Percentiles rank a stretch among this genome's conserved stretches.
Evolutionary conservation across 106 monocot species (phyloP).

Genomic region (Dioscorea alata): DNA sequence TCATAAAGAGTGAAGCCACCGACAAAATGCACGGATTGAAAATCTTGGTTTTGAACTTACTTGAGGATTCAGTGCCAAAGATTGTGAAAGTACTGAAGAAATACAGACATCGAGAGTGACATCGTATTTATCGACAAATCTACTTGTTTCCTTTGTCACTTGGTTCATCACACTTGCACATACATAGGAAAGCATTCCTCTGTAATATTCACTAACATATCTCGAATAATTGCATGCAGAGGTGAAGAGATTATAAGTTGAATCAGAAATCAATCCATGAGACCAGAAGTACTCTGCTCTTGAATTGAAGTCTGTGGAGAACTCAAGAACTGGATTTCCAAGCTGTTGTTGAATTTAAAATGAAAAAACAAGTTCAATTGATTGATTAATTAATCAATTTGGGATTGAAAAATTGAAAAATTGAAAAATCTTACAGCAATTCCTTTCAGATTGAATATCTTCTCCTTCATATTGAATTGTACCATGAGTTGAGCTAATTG

Average conservation of each 20-base stretch:
- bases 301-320: slow-evolving; percentile 36
- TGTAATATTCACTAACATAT: slow-evolving; percentile 25
- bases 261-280: slow-evolving; percentile 34
- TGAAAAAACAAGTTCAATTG: neutral
- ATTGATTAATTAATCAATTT: neutral
- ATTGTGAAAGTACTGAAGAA: slow-evolving; percentile 30
- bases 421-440: neutral
- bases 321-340: slow-evolving; percentile 34
- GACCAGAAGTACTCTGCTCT: slow-evolving; percentile 39
- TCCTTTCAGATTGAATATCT: neutral
- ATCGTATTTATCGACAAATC: slow-evolving; percentile 34
- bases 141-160: slow-evolving; percentile 28
- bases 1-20: neutral
- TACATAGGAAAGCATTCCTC: slow-evolving; percentile 13
- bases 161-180: slow-evolving; percentile 25
- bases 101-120: slow-evolving; percentile 46
- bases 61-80: slow-evolving; percentile 20
- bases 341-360: slow-evolving; percentile 6
- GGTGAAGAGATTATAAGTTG: slow-evolving; percentile 23
- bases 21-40: neutral
- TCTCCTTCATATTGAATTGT: neutral
- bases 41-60: slow-evolving; percentile 1
- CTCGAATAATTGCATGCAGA: slow-evolving; percentile 33
- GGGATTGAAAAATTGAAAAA: neutral
- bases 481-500: slow-evolving; percentile 1